These are phyloP conservation scores for Hypomyces rosellus DNA, from an alignment of 2,329 filamentous ascomycete species.

Conservation along the genomic window DNA sequence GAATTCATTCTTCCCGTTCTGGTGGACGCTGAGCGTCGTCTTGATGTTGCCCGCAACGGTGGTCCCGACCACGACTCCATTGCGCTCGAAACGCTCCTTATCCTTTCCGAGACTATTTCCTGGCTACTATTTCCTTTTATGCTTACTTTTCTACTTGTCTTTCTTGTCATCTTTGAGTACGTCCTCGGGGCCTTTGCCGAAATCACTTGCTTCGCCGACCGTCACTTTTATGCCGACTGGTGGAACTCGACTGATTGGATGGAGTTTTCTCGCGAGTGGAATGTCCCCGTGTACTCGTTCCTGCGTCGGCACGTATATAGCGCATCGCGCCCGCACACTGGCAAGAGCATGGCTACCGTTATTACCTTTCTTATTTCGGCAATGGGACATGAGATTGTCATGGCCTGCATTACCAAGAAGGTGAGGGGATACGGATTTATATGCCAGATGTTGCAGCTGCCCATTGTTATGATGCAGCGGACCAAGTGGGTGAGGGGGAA, in stretches of 20 bases:
- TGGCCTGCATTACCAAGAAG: slow-evolving; percentile 98
- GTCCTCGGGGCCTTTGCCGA: slow-evolving; percentile 91
- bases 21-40: slow-evolving; percentile 56
- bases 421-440: slow-evolving; percentile 88
- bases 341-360: slow-evolving; percentile 69
- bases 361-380: slow-evolving; percentile 91
- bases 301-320: slow-evolving; percentile 91
- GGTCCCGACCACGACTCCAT: slow-evolving; percentile 22
- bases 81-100: slow-evolving; percentile 62
- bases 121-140: slow-evolving; percentile 95
- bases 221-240: slow-evolving; percentile 82
- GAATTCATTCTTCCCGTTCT: slow-evolving; percentile 94
- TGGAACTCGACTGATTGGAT: slow-evolving; percentile 84
- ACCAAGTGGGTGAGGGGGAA: slow-evolving; percentile 68
- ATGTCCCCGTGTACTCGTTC: slow-evolving; percentile 95
- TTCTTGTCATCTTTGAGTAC: slow-evolving; percentile 98
- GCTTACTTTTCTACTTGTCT: slow-evolving; percentile 90
- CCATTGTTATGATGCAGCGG: slow-evolving; percentile 86
- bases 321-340: slow-evolving; percentile 70
- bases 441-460: slow-evolving; percentile 94
- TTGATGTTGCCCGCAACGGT: slow-evolving; percentile 33
- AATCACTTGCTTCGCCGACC: slow-evolving; percentile 86
- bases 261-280: slow-evolving; percentile 95
- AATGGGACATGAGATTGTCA: slow-evolving; percentile 87
- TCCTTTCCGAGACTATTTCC: slow-evolving; percentile 84